Base-by-base conservation (phyloP, 768 basidiomycete genomes). In the Phanerochaete carnosa region DNA sequence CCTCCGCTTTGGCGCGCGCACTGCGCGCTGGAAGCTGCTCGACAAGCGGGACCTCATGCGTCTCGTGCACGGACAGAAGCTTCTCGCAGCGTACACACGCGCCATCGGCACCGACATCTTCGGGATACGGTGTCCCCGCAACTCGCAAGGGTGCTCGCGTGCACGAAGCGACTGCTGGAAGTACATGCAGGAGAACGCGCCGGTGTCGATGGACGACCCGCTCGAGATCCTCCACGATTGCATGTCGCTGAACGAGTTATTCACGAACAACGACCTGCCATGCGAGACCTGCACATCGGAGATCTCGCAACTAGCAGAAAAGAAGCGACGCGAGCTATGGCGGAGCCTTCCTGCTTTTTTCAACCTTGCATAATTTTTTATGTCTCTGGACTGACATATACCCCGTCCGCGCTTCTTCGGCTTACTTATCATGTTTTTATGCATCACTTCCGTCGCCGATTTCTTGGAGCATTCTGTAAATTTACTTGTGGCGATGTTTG, bases 101-200 rank as follows among this genome's bases (percentile, higher is more conserved):
- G 63, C 67, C 22, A 68, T 71, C 39, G 70, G 70, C 13, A 68
- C 68, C 22, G 68, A 69, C 55, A 65, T 71, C 58, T 69, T 71
- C 29, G 67, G 70, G 29, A 33, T 52, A 49, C 63, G 68, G 15
- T 71, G 70, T 55, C 64, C 61, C 56, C 66, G 67, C 29, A 65
- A 62, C 19, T 57, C 65, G 26, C 66, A 66, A 59, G 67, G 67
- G 25, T 71, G 70, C 62, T 61, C 65, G 58, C 68, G 65, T 52
- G 68, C 67, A 29, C 64, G 67, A 39, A 62, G 45, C 46, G 70
- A 71, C 45, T 71, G 70, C 62, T 71, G 70, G 70, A 68, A 67
- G 61, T 71, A 71, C 64, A 65, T 71, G 61, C 70, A 71, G 65
- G 67, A 71, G 66, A 67, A 71, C 62, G 68, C 70, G 29, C 70